A percentile compares a stretch with the other conserved stretches of the same genome.
Evolutionary conservation across 73 alveolate species (phyloP).

Genomic region (Strombidium stylifer): DNA sequence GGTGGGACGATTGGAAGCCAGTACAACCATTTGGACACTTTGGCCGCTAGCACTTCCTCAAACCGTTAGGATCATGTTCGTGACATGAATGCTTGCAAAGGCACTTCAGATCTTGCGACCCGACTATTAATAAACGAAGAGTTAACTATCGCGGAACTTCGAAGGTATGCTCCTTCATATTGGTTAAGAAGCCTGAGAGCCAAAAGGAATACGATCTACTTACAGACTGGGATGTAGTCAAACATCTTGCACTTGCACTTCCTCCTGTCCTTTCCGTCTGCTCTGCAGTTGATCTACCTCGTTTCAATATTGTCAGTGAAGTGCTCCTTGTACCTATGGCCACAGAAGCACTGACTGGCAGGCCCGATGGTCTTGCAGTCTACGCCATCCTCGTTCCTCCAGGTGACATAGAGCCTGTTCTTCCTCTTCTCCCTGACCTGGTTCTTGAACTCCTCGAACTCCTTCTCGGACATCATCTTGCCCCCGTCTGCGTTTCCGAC

Average conservation of each 20-base stretch:
- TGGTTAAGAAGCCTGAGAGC: too few species aligned
- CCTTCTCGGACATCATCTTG: slow-evolving; percentile 83
- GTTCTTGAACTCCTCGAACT: slow-evolving; percentile 90
- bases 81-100: slow-evolving; percentile 95
- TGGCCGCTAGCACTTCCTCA: slow-evolving; percentile 37
- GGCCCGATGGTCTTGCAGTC: slow-evolving; percentile 98
- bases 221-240: slow-evolving; percentile 89
- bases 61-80: slow-evolving; percentile 55
- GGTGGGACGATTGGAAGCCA: slow-evolving; percentile 81
- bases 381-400: slow-evolving; percentile 85
- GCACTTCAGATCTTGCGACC: slow-evolving; percentile 95
- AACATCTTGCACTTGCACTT: slow-evolving; percentile 91
- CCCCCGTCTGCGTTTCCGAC: slow-evolving; percentile 97
- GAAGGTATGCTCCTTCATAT: too few species aligned
- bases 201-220: too few species aligned
- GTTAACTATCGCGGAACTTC: too few species aligned
- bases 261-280: too few species aligned
- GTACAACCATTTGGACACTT: slow-evolving; percentile 48
- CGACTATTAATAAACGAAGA: slow-evolving; percentile 45
- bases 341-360: slow-evolving; percentile 94
- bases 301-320: slow-evolving; percentile 76
- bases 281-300: slow-evolving; percentile 88
- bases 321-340: slow-evolving; percentile 96
- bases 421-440: slow-evolving; percentile 71
- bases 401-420: slow-evolving; percentile 85